Evolutionary conservation across 768 basidiomycete genomes (phyloP), one percentile per base, ranked within the genome.

Genomic region (Leccinum incarnatum): DNA sequence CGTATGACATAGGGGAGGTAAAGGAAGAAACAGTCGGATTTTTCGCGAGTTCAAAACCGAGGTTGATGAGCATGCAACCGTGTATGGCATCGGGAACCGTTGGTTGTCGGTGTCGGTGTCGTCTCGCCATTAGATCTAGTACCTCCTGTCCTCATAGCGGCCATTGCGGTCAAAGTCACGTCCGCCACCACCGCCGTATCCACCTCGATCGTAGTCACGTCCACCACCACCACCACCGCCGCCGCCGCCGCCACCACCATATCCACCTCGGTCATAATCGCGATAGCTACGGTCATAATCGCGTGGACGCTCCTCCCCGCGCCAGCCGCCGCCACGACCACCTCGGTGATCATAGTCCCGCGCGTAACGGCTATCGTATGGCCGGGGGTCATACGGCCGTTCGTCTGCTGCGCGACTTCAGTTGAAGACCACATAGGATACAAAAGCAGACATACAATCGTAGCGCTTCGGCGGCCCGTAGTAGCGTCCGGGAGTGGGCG

Each of bases 401-500:
- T 94, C 91, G 62, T 83, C 93, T 87, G 69, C 65, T 30, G 53
- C 51, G 25, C 21, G 29, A 51, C 37, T 25, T 61, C 12, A 65
- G 48, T 12, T 30, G 5, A 19, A 14, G 14, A n/a, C 5, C 32
- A 17, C 11, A 37, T 7, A 37, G 11, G 10, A 59, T 53, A 56
- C 25, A 58, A 21, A 53, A 25, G n/a, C 15, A 52, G 30, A 73
- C 82, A 58, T 65, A 87, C 88, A 72, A 61, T 88, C 87, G 59
- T 78, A 76, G 40, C 91, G 82, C 77, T 95, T 94, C 47, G 94
- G 92, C 50, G 94, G 93, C 0, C 94, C 95, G 62, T 91, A 93
- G 82, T 99, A 99, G 54, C 89, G 78, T 27, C 96, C 96, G 3
- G 96, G 96, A 6, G 96, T 99, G 3, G 96, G 91, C 12, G 93